Evolutionary conservation across 73 alveolate species (phyloP), one percentile per base, ranked within the genome.

Genomic region (Paramecium biaurelia): DNA sequence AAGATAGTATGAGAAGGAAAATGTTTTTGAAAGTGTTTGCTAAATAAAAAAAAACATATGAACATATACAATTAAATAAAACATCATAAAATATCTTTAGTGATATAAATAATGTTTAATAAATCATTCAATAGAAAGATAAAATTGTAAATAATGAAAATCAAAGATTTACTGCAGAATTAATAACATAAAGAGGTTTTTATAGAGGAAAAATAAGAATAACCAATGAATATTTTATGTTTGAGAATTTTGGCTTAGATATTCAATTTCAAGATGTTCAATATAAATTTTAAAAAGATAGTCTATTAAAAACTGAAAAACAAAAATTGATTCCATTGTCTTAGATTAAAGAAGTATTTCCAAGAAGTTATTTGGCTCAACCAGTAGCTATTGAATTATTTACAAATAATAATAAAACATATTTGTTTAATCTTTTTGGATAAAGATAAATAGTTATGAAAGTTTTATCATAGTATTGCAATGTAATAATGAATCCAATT

Each of bases 381-480:
- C 93, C 85, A 23, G 92, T 93, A 2, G 96, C 96, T 0, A 67
- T 93, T 12, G 96, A 93, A 63, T n/a, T 93, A 26, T 93, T 93
- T 26, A 88, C 93, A 4, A 92, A 38, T 18, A 85, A 57, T 18
- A 89, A 93, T 18, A 89, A 92, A 35, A 53, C 93, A 1, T 53
- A 57, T 67, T 92, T 92, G 42, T 92, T 93, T 68, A 92, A 92
- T 67, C 57, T 93, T 15, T 92, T 70, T 57, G 68, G 79, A 24
- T 45, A 63, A 35, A 43, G 82, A 70, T 32, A 92, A 70, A 18
- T 18, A 1, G 59, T 38, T 20, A 30, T 57, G 49, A 41, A 35
- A 28, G 28, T 30, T 6, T 34, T 28, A 28, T 26, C 89, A 20
- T 56, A 34, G 34, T 32, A 79, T 14, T 53, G 53, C 12, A 47